Base-by-base conservation (phyloP, 352 stramenopile genomes). In the Phytophthora sojae region DNA sequence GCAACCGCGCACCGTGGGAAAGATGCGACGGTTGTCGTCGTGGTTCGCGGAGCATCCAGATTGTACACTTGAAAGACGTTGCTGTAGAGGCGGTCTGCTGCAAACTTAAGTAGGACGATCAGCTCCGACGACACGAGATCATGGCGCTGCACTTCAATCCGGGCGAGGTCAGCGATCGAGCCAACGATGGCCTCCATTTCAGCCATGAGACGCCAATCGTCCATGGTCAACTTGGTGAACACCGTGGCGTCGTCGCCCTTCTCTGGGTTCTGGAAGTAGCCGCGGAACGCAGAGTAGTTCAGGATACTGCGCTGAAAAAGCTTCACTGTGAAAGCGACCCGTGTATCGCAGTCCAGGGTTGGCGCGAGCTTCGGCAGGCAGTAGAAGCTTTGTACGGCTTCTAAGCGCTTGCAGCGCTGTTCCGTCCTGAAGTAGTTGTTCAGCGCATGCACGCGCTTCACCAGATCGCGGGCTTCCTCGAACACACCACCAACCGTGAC, bases 141-240 rank as follows among this genome's bases (percentile, higher is more conserved):
- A 6, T 45, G 51, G 0, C 42, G 42, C 12, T 71, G 64, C 2
- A 71, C 64, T 71, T 71, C 64, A 47, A 47, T 47, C 14, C 39
- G 7, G 47, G 58, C 52, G 4, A 67, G 57, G 15, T 67, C 23
- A n/a, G 57, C 51, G 1, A 72, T 47, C 0, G 57, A 47, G 0
- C 57, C 14, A 3, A 62, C 42, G 12, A 72, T 63, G 0, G 56
- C 49, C 23, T 67, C 51, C 19, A 72, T 53, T 23, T 63, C 50
- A 7, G 57, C 30, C 39, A 63, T 53, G 8, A 72, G 39, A 19
- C 7, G 39, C 39, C 39, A n/a, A 47, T 47, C 12, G 39, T n/a
- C 15, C 39, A 47, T 47, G 32, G 32, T 39, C 32, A 39, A 47
- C 39, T 47, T 47, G 12, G 12, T 19, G 39, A 67, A 72, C 4